Percentiles rank a stretch among this genome's conserved stretches.
phyloP scores from a whole-genome alignment of 164 flowering plant genomes.

The Macadamia integrifolia region DNA sequence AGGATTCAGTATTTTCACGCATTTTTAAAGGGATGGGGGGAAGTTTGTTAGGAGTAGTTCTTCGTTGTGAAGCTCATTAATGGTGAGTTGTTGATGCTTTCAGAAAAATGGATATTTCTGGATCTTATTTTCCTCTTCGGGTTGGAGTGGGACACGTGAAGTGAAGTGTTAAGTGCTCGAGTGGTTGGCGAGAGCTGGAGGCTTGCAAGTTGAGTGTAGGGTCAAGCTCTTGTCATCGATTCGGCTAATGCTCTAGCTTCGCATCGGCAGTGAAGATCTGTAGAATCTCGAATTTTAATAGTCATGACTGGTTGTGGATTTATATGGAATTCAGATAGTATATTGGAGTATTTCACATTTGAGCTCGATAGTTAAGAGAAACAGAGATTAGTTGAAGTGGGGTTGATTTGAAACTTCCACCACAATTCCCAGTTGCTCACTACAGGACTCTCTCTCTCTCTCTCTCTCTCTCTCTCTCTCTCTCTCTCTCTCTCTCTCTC shows the following conservation, averaged over 20 bases:
- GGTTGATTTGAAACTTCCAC: no score
- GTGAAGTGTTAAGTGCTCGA: neutral
- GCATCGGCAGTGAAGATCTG: neutral
- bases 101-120: constrained; percentile 18
- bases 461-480: no score
- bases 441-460: no score
- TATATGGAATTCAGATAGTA: neutral
- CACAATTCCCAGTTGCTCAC: no score
- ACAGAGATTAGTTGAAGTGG: no score
- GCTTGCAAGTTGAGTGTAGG: neutral
- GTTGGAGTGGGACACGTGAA: neutral
- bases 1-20: constrained; percentile 21
- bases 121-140: constrained; percentile 5
- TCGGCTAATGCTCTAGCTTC: neutral
- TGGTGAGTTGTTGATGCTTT: neutral
- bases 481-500: no score
- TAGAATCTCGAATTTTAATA: neutral
- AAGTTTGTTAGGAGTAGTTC: neutral
- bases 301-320: neutral
- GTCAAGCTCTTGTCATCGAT: neutral
- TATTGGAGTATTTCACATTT: neutral
- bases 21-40: constrained; percentile 3
- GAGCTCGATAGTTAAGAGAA: neutral
- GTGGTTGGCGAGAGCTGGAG: neutral
- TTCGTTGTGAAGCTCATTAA: constrained; percentile 5